Evolutionary conservation across 768 basidiomycete species (phyloP).

Genomic region (Leccinellum albellum): DNA sequence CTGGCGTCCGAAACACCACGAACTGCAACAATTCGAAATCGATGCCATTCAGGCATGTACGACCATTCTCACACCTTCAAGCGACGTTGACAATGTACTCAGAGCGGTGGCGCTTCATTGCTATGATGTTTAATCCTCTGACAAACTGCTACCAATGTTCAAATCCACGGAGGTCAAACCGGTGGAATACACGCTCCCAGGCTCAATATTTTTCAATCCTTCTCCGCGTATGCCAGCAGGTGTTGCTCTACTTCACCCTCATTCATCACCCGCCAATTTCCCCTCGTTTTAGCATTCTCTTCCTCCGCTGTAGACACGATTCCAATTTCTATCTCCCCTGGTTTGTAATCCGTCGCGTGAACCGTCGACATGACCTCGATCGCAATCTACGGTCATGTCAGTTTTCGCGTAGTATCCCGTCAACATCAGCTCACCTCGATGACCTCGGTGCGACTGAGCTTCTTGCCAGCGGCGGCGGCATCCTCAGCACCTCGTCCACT

Average conservation of each 20-base stretch:
- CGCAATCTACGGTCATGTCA: constrained; percentile 58
- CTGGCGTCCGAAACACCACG: constrained; percentile 48
- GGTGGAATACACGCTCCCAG: background rate
- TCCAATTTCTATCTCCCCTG: constrained; percentile 93
- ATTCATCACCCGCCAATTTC: constrained; percentile 75
- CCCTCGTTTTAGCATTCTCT: constrained; percentile 67
- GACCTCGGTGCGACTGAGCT: constrained; percentile 69
- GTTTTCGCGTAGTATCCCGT: background rate
- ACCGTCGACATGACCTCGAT: constrained; percentile 94
- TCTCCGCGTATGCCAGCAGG: constrained; percentile 84
- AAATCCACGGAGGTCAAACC: background rate
- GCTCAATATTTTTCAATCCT: constrained; percentile 50
- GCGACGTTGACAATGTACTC: constrained; percentile 1
- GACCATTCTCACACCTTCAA: background rate
- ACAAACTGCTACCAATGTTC: background rate
- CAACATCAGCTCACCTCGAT: constrained; percentile 67
- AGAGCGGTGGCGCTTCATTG: constrained; percentile 68
- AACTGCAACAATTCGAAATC: constrained; percentile 57
- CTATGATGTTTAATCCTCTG: constrained; percentile 18
- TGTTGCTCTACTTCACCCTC: constrained; percentile 77
- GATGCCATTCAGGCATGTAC: constrained; percentile 58
- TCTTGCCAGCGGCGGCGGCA: constrained; percentile 69
- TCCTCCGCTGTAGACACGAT: constrained; percentile 77
- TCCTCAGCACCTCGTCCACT: constrained; percentile 76
- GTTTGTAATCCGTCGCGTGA: constrained; percentile 94